Conservation (phyloP, 352 stramenopile species). For the Pythium myriotylum region DNA sequence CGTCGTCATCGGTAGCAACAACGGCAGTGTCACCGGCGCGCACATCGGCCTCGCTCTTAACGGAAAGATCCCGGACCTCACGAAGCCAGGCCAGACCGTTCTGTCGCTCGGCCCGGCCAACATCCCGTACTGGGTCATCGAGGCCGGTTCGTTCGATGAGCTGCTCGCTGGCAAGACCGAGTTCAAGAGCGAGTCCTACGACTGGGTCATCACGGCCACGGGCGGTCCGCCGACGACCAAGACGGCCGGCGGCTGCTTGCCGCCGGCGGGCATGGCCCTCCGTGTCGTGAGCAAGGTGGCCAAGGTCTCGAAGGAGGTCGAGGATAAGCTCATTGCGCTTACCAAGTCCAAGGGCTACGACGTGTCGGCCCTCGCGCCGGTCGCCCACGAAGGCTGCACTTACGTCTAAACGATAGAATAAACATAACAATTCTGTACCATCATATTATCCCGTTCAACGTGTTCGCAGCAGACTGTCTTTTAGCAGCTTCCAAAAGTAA, state of each 20-base stretch:
- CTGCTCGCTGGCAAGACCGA: slow-evolving; percentile 3
- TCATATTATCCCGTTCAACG: too few species aligned
- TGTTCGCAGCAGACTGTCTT: too few species aligned
- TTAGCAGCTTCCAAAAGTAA: too few species aligned
- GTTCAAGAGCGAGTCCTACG: slow-evolving; percentile 13
- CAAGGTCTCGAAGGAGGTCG: slow-evolving; percentile 6
- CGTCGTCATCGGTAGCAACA: too few species aligned
- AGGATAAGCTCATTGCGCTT: not conserved
- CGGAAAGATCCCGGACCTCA: too few species aligned
- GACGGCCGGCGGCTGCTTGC: slow-evolving; percentile 11
- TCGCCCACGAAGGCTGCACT: not conserved
- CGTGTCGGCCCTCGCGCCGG: not conserved
- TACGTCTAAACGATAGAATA: slow-evolving; percentile 1
- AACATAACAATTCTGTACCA: too few species aligned
- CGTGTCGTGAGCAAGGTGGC: slow-evolving; percentile 7
- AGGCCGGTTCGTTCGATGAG: slow-evolving; percentile 14
- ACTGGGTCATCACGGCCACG: slow-evolving; percentile 15
- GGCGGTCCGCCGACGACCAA: slow-evolving; percentile 2
- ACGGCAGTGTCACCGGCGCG: too few species aligned
- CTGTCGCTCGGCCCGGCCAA: not conserved
- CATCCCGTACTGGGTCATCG: slow-evolving; percentile 17
- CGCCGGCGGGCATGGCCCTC: not conserved
- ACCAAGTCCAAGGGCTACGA: slow-evolving; percentile 2
- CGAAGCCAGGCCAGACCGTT: too few species aligned
- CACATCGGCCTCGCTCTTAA: too few species aligned